A percentile compares a stretch with the other conserved stretches of the same genome.
Evolutionary conservation across 1,139 yeast genomes (phyloP).

Genomic region (Wickerhamomyces sp.): DNA sequence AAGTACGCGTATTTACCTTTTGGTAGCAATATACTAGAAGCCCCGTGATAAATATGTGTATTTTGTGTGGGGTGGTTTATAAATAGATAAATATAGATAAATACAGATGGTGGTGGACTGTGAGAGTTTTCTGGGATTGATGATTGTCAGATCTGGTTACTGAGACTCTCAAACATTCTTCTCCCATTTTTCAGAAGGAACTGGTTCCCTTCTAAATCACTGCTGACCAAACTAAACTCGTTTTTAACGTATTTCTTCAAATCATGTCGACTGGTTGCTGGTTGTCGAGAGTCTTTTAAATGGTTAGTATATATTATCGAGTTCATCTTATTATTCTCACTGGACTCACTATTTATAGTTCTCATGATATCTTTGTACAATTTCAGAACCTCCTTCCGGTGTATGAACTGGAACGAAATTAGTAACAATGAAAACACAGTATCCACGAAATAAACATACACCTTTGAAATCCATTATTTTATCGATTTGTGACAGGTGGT

Average conservation of each 20-base stretch:
- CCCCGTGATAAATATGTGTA: not conserved
- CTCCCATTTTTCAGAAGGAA: slow-evolving; percentile 10
- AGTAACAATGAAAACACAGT: no score
- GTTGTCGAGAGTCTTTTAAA: not conserved
- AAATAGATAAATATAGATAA: not conserved
- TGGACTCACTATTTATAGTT: slow-evolving; percentile 12
- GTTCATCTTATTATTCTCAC: no score
- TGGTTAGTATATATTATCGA: no score
- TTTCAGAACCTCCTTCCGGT: slow-evolving; percentile 10
- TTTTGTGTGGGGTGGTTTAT: not conserved
- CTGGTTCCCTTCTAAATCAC: slow-evolving; percentile 11
- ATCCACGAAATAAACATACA: slow-evolving; percentile 4
- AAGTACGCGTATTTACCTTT: no score
- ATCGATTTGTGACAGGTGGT: no score
- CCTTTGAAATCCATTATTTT: slow-evolving; percentile 8
- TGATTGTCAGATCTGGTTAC: not conserved
- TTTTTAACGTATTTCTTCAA: slow-evolving; percentile 3
- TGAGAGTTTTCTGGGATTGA: no score
- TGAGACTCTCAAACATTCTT: slow-evolving; percentile 2
- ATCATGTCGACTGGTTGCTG: not conserved
- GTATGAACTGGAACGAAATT: slow-evolving; percentile 8
- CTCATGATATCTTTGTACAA: slow-evolving; percentile 12
- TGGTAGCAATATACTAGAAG: no score
- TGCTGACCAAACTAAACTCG: slow-evolving; percentile 8
- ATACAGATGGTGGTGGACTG: not conserved